Conservation (phyloP, 169 alveolate species). For the Plasmodium vivax region DNA sequence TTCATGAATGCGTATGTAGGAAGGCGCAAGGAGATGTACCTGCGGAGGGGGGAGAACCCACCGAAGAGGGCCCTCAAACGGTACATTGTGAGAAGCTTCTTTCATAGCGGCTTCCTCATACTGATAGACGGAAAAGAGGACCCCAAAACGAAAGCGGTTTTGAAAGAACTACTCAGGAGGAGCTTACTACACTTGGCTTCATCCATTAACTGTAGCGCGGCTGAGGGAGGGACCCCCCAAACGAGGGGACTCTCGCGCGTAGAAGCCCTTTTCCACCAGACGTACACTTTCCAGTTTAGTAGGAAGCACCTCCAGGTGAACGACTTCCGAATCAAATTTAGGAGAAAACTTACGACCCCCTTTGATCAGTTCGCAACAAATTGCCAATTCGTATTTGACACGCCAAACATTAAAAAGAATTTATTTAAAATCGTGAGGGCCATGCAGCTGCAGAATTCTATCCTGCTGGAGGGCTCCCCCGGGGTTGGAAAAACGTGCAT, state of each 20-base stretch:
- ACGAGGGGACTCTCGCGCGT: background rate
- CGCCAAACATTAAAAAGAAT: slow-evolving; percentile 91
- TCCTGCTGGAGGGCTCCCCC: slow-evolving; percentile 99
- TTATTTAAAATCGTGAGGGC: slow-evolving; percentile 93
- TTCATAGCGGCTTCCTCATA: slow-evolving; percentile 68
- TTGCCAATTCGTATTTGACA: slow-evolving; percentile 88
- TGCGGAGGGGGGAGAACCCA: background rate
- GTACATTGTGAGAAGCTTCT: slow-evolving; percentile 12
- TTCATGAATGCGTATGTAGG: slow-evolving; percentile 35
- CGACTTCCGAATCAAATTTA: slow-evolving; percentile 39
- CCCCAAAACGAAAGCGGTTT: slow-evolving; percentile 3
- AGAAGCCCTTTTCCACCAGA: background rate
- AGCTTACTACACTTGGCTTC: slow-evolving; percentile 3
- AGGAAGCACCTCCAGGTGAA: slow-evolving; percentile 17
- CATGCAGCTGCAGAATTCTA: slow-evolving; percentile 90
- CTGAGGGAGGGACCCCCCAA: background rate
- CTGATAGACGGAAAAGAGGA: slow-evolving; percentile 68
- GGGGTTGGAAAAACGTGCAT: slow-evolving; percentile 99
- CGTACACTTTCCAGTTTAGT: slow-evolving; percentile 11
- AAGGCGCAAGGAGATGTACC: background rate
- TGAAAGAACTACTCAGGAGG: slow-evolving; percentile 7
- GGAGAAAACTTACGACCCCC: background rate
- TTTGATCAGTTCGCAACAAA: background rate
- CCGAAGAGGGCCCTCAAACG: background rate
- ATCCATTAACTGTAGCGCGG: slow-evolving; percentile 1